phyloP scores from a whole-genome alignment of 2,329 filamentous ascomycete species.

The Ceratocystiopsis brevicomis region DNA sequence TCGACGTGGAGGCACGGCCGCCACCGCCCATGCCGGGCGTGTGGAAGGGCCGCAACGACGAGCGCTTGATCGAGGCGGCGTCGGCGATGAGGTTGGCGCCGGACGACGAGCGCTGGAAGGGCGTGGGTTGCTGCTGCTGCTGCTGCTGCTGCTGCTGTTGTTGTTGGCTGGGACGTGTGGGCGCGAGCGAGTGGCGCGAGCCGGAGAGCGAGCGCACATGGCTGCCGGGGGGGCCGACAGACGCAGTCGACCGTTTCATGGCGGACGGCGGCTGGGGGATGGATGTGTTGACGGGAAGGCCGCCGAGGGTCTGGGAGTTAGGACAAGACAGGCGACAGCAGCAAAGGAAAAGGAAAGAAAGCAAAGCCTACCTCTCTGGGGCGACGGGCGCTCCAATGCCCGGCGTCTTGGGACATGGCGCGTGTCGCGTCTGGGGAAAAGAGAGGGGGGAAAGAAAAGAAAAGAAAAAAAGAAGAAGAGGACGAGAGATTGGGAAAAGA shows the following conservation, averaged over 20 bases:
- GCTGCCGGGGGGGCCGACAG: conserved; percentile 31
- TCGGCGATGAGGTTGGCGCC: conserved; percentile 52
- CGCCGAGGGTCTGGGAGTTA: conserved; percentile 55
- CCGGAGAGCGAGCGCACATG: conserved; percentile 71
- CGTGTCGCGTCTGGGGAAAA: not conserved
- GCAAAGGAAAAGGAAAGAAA: conserved; percentile 1
- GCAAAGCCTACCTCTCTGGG: conserved; percentile 55
- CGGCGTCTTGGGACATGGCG: conserved; percentile 70
- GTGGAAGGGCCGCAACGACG: conserved; percentile 47
- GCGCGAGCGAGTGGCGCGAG: conserved; percentile 68
- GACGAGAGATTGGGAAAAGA: no score
- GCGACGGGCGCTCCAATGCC: conserved; percentile 79
- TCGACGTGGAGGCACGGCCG: conserved; percentile 36
- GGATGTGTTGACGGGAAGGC: conserved; percentile 61
- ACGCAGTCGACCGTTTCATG: conserved; percentile 80
- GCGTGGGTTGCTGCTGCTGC: conserved; percentile 18
- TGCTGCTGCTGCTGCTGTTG: no score
- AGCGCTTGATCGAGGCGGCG: conserved; percentile 63
- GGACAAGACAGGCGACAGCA: not conserved
- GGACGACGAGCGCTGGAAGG: conserved; percentile 72
- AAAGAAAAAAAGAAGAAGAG: no score
- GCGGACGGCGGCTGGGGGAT: conserved; percentile 85
- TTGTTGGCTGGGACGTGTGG: conserved; percentile 62
- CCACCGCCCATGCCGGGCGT: conserved; percentile 23
- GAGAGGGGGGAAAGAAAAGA: no score